Base-by-base conservation (phyloP, 805 yeast genomes). In the Lachancea cidri region DNA sequence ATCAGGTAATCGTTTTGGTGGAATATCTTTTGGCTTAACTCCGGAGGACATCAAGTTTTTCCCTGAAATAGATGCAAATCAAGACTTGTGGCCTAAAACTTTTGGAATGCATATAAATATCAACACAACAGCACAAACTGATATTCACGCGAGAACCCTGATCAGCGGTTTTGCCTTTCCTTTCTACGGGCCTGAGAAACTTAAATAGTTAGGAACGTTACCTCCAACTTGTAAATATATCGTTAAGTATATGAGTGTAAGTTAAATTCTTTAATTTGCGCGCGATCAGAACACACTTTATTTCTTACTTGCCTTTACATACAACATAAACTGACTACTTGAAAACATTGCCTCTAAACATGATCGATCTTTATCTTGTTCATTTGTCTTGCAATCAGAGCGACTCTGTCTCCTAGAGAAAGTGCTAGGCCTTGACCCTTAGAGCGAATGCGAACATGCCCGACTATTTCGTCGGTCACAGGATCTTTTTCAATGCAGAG, bases 401-500 rank as follows among this genome's bases (percentile, higher is more conserved):
- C 95, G 41, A 91, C 93, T 55, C 88, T 78, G 57, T 93, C 98
- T 48, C 99, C 99, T 53, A 94, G 72, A 2, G 95, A 82, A 48
- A 94, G 71, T 5, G 98, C 98, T 50, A 94, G 74, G 4, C 98
- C 98, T 71, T 94, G 98, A 17, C 97, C 96, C 76, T 91, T 89
- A 14, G 97, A 84, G 67, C 99, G 80, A 56, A 93, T 89, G 68
- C 98, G 81, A 35, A 89, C 95, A 58, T 89, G 95, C 6, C 99
- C 99, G 44, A 85, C 77, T 42, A 88, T 81, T 39, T 83, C 81
- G 8, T 91, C 89, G 1, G 60, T 50, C 43, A 73, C 74, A 7
- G 76, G 68, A 47, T 79, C 78, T 66, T 80, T 81, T 65, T 94
- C 98, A 58, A 93, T 84, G 68, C 96, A 86, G 64, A 93, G 70